Evolutionary conservation across 2,329 filamentous ascomycete genomes (phyloP).

Genomic region (Orbilia blumenaviensis): DNA sequence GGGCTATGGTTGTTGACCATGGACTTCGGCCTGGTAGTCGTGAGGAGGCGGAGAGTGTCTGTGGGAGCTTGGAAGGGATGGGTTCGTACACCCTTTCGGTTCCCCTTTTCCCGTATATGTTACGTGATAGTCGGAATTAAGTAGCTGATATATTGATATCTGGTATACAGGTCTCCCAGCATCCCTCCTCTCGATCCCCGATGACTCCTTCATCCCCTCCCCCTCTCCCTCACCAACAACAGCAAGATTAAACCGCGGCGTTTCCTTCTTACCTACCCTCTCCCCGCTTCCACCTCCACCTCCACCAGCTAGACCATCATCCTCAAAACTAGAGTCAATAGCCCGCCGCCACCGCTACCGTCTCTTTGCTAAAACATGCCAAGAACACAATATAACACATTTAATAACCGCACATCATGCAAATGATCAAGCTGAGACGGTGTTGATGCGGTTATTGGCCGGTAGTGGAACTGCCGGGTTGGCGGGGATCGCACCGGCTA

Average conservation of each 20-base stretch:
- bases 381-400: conserved; percentile 5
- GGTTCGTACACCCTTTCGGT: neutral
- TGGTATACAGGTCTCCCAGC: neutral
- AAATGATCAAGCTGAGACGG: conserved; percentile 91
- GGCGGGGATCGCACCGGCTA: conserved; percentile 71
- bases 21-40: conserved; percentile 66
- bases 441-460: conserved; percentile 77
- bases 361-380: conserved; percentile 11
- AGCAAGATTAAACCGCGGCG: too few relatives aligned
- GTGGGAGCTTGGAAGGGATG: conserved; percentile 56
- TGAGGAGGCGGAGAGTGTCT: conserved; percentile 67
- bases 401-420: conserved; percentile 74
- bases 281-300: too few relatives aligned
- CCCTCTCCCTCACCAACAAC: too few relatives aligned
- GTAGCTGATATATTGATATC: neutral
- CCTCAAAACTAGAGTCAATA: neutral
- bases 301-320: too few relatives aligned
- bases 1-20: conserved; percentile 65
- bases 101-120: neutral
- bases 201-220: too few relatives aligned
- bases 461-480: conserved; percentile 77
- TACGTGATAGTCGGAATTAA: too few relatives aligned
- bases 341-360: conserved; percentile 25
- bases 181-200: neutral
- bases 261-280: too few relatives aligned